These are phyloP conservation scores for Phallus indusiatus DNA, from an alignment of 768 basidiomycete genomes.

Conservation along the genomic window DNA sequence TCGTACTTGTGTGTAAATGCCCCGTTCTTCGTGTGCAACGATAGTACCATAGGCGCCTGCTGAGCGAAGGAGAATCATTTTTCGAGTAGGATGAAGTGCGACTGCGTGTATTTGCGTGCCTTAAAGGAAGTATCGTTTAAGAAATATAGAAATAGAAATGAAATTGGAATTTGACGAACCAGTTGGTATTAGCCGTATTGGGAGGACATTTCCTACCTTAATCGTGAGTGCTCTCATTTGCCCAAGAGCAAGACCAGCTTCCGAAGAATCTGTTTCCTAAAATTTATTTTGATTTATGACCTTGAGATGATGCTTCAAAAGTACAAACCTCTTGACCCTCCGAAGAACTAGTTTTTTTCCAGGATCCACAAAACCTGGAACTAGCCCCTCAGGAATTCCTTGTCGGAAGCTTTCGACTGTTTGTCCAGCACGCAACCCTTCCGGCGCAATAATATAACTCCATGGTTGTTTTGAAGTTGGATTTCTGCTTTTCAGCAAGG, in stretches of 20 bases:
- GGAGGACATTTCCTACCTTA: slow-evolving; percentile 89
- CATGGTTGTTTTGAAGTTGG: slow-evolving; percentile 47
- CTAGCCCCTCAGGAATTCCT: slow-evolving; percentile 71
- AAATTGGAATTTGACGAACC: slow-evolving; percentile 19
- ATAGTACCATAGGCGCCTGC: slow-evolving; percentile 84
- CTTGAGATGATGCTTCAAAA: not conserved
- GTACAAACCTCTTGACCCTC: not conserved
- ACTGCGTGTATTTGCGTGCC: slow-evolving; percentile 83
- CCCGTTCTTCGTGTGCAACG: slow-evolving; percentile 63
- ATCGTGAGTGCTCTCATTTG: slow-evolving; percentile 75
- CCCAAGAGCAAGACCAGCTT: slow-evolving; percentile 56
- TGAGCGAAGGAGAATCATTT: slow-evolving; percentile 75
- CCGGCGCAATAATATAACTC: slow-evolving; percentile 90
- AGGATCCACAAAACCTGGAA: slow-evolving; percentile 36
- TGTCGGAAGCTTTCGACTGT: slow-evolving; percentile 76
- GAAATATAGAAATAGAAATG: not conserved
- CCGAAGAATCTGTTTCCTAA: slow-evolving; percentile 10
- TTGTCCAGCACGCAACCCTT: slow-evolving; percentile 83
- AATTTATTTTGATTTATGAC: not conserved
- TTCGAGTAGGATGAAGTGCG: slow-evolving; percentile 64
- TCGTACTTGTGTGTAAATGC: slow-evolving; percentile 70
- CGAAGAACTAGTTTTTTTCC: not conserved
- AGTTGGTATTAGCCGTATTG: slow-evolving; percentile 83
- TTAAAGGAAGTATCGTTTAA: not conserved
- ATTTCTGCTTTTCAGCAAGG: slow-evolving; percentile 64